Evolutionary conservation across 495 filamentous ascomycete genomes (phyloP).

Genomic region (Podospora didyma): DNA sequence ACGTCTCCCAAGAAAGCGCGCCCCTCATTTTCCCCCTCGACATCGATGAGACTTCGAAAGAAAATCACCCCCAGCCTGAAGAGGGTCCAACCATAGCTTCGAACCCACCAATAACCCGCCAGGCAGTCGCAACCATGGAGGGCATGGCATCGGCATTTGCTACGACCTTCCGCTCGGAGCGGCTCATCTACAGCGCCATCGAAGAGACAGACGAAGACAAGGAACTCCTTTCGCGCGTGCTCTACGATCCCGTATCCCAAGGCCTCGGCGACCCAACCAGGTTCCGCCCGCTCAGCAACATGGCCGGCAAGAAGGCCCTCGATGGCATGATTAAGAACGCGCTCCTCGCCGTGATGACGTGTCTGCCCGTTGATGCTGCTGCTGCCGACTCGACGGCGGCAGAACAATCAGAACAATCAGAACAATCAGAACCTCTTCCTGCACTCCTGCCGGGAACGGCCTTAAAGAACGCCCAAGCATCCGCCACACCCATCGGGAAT

Average conservation of each 20-base stretch:
- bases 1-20: no score
- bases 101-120: background rate
- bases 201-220: constrained; percentile 22
- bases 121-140: background rate
- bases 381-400: background rate
- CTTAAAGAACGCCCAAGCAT: background rate
- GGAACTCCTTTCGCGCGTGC: constrained; percentile 8
- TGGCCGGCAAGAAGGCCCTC: background rate
- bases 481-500: constrained; percentile 20
- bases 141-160: constrained; percentile 1
- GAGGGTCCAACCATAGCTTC: background rate
- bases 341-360: constrained; percentile 31
- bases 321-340: constrained; percentile 11
- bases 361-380: constrained; percentile 11
- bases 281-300: constrained; percentile 2
- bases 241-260: constrained; percentile 9
- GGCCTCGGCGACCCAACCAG: constrained; percentile 16
- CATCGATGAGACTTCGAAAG: no score
- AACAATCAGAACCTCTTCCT: background rate
- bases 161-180: constrained; percentile 23
- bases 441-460: background rate
- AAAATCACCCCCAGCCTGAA: no score
- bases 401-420: background rate
- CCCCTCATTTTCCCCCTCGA: no score
- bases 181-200: constrained; percentile 31